Evolutionary conservation across 352 stramenopile species (phyloP), one percentile per base, ranked within the genome.

Genomic region (Saprolegnia diclina): DNA sequence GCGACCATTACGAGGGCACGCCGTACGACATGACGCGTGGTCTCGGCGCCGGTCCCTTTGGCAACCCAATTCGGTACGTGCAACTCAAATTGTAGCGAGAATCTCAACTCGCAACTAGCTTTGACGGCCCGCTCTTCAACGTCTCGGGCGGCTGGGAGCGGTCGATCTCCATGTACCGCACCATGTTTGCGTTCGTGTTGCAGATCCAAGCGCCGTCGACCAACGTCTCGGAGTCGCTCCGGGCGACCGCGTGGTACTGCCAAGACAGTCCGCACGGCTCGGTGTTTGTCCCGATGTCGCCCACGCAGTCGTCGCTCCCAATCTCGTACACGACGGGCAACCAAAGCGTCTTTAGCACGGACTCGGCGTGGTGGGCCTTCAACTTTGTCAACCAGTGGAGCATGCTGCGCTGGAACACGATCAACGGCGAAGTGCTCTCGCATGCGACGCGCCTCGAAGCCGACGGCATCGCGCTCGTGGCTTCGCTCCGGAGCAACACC

Each of bases 1-100:
- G 90, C 1, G 88, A 97, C 67, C 86, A 97, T 71, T 97, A 98
- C 69, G 79, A 97, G 82, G 88, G 88, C 35, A 98, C 91, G 6
- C 65, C 74, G 48, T 98, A 92, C 71, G 84, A 95, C 63, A 87
- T 96, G 78, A 91, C 78, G 5, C 85, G 94, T 71, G 88, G 88
- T 0, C 66, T 94, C 35, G 80, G 85, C 9, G 90, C 85, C 44
- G 94, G 94, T 24, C 90, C 92, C 4, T 98, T 97, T 76, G 88
- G 91, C 24, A 75, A 83, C 21, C 91, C 91, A 0, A 87, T 97
- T 68, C 88, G 90, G 21, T 97, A 83, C 77, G 77, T 79, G 1
- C 78, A 82, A 19, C 77, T 76, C 40, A 4, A 77, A 71, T 81
- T 26, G 77, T 74, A 26, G 13, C 11, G 6, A 24, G 1, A 16